Evolutionary conservation across 495 filamentous ascomycete species (phyloP).

Genomic region (Daldinia loculata): DNA sequence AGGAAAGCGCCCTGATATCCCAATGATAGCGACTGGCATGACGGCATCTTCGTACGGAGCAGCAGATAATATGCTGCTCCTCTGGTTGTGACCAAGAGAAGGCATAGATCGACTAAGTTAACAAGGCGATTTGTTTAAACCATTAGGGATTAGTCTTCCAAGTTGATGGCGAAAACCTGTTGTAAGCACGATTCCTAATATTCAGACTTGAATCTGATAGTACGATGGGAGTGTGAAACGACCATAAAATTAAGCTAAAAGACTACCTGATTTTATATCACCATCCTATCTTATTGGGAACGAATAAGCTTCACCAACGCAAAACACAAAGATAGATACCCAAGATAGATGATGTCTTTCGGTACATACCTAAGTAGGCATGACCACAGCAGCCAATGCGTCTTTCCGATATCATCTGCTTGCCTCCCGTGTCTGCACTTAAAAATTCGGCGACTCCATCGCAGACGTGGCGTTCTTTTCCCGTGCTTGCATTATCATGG

Average conservation of each 20-base stretch:
- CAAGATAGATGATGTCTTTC: background rate
- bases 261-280: background rate
- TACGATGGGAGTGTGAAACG: background rate
- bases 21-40: constrained; percentile 59
- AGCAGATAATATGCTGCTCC: background rate
- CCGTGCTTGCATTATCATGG: too few relatives aligned
- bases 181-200: background rate
- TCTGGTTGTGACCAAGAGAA: background rate
- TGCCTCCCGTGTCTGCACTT: background rate
- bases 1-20: constrained; percentile 59
- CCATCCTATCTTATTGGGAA: background rate
- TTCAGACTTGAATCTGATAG: background rate
- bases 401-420: background rate
- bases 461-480: too few relatives aligned
- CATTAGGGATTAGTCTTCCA: too few relatives aligned
- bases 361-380: background rate
- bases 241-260: background rate
- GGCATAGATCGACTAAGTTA: too few relatives aligned
- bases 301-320: too few relatives aligned
- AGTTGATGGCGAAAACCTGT: background rate
- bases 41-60: background rate
- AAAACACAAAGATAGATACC: too few relatives aligned
- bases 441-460: too few relatives aligned
- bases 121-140: too few relatives aligned
- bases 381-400: background rate